Conservation (phyloP, 306 rosid species). For the Corylus heterophylla region DNA sequence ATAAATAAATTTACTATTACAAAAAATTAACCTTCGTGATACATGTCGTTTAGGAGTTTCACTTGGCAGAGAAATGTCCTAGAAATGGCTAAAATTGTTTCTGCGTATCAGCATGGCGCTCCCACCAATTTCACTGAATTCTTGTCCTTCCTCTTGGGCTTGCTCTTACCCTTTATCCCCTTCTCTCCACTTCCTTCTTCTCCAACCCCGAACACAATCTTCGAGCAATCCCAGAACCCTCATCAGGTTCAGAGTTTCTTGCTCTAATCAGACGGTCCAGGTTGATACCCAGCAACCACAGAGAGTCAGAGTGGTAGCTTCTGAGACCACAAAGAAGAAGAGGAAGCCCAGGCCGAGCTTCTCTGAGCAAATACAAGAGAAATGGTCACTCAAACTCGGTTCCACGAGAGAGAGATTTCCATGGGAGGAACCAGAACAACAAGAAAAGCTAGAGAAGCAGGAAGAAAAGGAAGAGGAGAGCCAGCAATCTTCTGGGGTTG, state of each 20-base stretch:
- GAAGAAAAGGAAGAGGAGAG: constrained; percentile 10
- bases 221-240: constrained; percentile 7
- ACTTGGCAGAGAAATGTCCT: neutral
- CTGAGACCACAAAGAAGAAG: constrained; percentile 44
- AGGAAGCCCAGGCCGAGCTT: constrained; percentile 75
- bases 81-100: constrained; percentile 3
- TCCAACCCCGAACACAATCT: constrained; percentile 25
- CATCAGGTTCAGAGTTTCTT: constrained; percentile 49
- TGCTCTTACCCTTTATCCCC: constrained; percentile 31
- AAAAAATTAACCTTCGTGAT: no score
- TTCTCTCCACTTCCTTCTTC: constrained; percentile 40
- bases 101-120: constrained; percentile 51
- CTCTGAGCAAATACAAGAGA: constrained; percentile 62
- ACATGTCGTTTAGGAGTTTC: constrained; percentile 9
- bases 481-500: constrained; percentile 8
- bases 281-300: constrained; percentile 41
- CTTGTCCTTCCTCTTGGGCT: constrained; percentile 22
- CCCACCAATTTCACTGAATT: constrained; percentile 37
- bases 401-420: constrained; percentile 67
- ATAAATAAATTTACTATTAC: no score
- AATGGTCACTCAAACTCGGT: constrained; percentile 67
- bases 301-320: constrained; percentile 44
- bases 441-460: constrained; percentile 9
- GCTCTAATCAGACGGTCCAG: constrained; percentile 44
- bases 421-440: constrained; percentile 51